Base-by-base conservation (phyloP, 306 rosid species). In the Lathyrus aphaca region DNA sequence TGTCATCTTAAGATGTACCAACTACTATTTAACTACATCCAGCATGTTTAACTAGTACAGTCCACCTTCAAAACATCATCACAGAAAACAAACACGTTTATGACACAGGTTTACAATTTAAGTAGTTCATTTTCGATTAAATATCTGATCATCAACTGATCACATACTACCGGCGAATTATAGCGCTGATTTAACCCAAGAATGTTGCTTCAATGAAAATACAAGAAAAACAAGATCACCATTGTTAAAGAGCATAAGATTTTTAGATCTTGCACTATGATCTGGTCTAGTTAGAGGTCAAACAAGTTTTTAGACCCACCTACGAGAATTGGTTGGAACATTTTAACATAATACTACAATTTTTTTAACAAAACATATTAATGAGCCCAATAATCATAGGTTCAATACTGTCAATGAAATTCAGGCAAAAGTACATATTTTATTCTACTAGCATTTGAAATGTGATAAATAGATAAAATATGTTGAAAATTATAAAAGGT, bases 191-290 rank as follows among this genome's bases (percentile, higher is more conserved):
- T 56, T 25, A 77, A 70, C 73, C 11, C 21, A 46, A 63, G 66
- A 23, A 77, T 29, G 48, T 25, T 27, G 72, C 56, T 55, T 45
- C 62, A 18, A 37, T 29, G 62, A 39, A 69, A 62, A 70, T 62
- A 77, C 25, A 56, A 37, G 29, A 30, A 23, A 38, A 78, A 54
- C 49, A 66, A 56, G 56, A 16, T 58, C 60, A 40, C 10, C 74
- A 58, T 49, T 57, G 58, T 44, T 39, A 25, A 40, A 40, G 50
- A 51, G 46, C 72, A 71, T 1, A 21, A 50, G 64, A 17, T 49
- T 17, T 40, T 6, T 30, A 56, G 25, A 49, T 66, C 71, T 72
- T 72, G 37, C 77, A 38, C 58, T 42, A 30, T 50, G 64, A 61
- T 29, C 56, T 12, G 43, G 5, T 42, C 71, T 29, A 35, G 17